These are phyloP conservation scores for Solanum pennellii DNA, from an alignment of 257 asterid species.

Conservation along the genomic window DNA sequence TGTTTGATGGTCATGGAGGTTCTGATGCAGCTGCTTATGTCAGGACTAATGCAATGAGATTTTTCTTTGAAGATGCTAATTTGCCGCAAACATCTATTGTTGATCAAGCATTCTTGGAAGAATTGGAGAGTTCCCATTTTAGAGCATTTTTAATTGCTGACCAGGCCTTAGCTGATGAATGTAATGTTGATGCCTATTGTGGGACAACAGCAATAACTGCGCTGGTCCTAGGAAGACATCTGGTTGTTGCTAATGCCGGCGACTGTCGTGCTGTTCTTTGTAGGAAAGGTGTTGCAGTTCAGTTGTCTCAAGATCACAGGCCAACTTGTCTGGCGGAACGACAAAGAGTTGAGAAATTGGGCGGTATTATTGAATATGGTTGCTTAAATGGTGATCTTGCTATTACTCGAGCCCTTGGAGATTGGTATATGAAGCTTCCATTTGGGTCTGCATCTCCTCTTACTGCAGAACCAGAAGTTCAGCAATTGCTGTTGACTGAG, in stretches of 20 bases:
- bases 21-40: constrained; percentile 66
- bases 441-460: constrained; percentile 72
- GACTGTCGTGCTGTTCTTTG: constrained; percentile 93
- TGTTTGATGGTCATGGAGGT: constrained; percentile 97
- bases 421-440: constrained; percentile 89
- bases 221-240: constrained; percentile 57
- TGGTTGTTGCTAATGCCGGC: constrained; percentile 80
- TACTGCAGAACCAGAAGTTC: constrained; percentile 82
- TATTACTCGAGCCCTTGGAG: constrained; percentile 91
- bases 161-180: constrained; percentile 61
- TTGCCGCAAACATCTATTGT: constrained; percentile 44
- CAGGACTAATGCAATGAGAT: constrained; percentile 49
- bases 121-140: constrained; percentile 41
- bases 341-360: constrained; percentile 67
- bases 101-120: constrained; percentile 50
- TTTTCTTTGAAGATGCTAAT: constrained; percentile 63
- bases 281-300: constrained; percentile 74
- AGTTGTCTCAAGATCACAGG: constrained; percentile 86
- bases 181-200: constrained; percentile 45
- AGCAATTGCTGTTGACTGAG: constrained; percentile 38
- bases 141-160: constrained; percentile 61
- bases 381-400: constrained; percentile 84
- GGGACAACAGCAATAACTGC: constrained; percentile 95
- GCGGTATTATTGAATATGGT: constrained; percentile 66
- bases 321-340: constrained; percentile 54